Conservation (phyloP, 305 asterid species). For the Fraxinus paxiana region DNA sequence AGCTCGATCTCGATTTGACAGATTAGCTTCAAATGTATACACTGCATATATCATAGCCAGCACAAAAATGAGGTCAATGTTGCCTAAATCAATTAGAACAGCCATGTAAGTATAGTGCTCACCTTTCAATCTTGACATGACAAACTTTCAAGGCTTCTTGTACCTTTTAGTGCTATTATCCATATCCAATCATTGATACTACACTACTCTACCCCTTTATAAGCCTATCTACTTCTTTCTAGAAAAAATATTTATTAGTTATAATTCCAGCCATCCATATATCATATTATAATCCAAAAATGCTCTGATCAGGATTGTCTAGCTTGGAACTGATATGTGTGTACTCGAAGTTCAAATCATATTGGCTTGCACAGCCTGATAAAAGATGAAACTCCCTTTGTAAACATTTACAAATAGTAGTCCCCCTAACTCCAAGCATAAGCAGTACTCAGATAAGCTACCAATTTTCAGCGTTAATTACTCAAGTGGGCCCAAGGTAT, state of each 20-base stretch:
- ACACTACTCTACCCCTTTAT: neutral
- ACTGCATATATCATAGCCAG: slow-evolving; percentile 38
- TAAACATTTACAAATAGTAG: neutral
- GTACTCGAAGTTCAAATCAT: neutral
- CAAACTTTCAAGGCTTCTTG: neutral
- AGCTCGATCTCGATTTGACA: slow-evolving; percentile 60
- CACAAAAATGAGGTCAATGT: neutral
- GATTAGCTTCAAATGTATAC: slow-evolving; percentile 54
- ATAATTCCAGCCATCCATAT: neutral
- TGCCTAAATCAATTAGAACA: neutral
- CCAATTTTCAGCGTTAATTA: neutral
- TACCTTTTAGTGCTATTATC: neutral
- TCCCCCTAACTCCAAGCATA: neutral
- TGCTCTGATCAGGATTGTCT: neutral
- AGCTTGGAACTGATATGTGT: neutral
- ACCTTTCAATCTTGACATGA: neutral
- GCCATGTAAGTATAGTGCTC: neutral
- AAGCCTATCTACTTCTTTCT: neutral
- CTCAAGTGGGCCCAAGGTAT: neutral
- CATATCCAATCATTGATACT: neutral
- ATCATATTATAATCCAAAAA: neutral
- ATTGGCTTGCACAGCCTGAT: neutral
- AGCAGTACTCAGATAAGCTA: neutral
- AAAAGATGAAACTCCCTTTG: neutral
- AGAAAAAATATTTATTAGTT: neutral